Evolutionary conservation across 2,329 filamentous ascomycete genomes (phyloP), one percentile per base, ranked within the genome.

Genomic region (Chaetomiaceae sp.): DNA sequence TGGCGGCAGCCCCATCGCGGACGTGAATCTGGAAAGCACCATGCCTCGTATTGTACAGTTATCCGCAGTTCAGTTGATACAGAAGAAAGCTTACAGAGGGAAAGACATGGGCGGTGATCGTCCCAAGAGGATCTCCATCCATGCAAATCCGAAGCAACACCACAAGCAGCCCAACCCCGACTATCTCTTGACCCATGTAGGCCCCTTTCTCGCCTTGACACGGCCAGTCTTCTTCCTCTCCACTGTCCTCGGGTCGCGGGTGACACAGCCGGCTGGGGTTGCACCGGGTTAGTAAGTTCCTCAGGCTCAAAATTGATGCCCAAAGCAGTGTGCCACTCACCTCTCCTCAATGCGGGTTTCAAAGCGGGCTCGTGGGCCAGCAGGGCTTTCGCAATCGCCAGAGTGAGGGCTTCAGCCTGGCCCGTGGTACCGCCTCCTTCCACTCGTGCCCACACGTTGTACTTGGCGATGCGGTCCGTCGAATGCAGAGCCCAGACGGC

Each of bases 171-270:
- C 21, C 17, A 20, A 37, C 21, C 40, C 21, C 25, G 44, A 56
- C 58, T 76, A 83, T 73, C 79, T 73, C 83, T 96, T 97, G 78
- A 97, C 91, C 93, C 95, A 99, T 63, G 93, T 81, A 54, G 92
- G 92, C 83, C 87, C 95, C 83, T 99, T 99, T 73, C 93, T 87
- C 52, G 93, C 92, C 80, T 99, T 99, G 73, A 95, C 72, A 65
- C 89, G 89, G 61, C 93, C 95, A 51, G 89, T 82, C 81, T 99
- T 97, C 85, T 99, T 99, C 69, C 93, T 92, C 74, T 99, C 93
- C 60, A 99, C 95, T 65, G 78, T 84, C 73, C 92, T 89, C 51
- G 85, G 81, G 74, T 99, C 92, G 65, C 92, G 86, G 46, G 91
- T 95, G 58, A 99, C 81, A 69, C 87, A 90, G 57, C 95, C 95